Evolutionary conservation across 345 rosid species (phyloP).

Genomic region (Hibiscus syriacus): DNA sequence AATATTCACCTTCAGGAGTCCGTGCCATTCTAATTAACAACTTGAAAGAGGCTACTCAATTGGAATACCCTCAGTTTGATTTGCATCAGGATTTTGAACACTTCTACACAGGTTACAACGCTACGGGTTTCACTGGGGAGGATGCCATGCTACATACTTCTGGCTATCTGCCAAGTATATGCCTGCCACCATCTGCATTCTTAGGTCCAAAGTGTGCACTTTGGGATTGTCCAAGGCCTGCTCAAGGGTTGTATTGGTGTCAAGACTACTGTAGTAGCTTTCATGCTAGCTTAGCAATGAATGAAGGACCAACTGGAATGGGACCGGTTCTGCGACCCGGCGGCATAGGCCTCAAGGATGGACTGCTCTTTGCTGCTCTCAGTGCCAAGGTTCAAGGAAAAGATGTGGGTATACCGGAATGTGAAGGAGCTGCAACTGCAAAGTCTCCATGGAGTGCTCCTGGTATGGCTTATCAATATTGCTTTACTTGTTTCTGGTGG

Average conservation of each 20-base stretch:
- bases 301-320: slow-evolving; percentile 94
- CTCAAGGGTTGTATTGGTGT: slow-evolving; percentile 79
- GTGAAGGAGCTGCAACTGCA: slow-evolving; percentile 98
- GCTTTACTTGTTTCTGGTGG: slow-evolving; percentile 2
- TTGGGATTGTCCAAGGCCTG: slow-evolving; percentile 98
- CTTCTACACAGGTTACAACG: slow-evolving; percentile 28
- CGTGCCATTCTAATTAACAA: slow-evolving; percentile 23
- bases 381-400: slow-evolving; percentile 74
- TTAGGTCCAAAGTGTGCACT: slow-evolving; percentile 96
- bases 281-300: slow-evolving; percentile 73
- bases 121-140: slow-evolving; percentile 42
- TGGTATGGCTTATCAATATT: slow-evolving; percentile 36
- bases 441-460: slow-evolving; percentile 99
- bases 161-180: slow-evolving; percentile 52
- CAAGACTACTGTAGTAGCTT: slow-evolving; percentile 90
- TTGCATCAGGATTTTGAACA: slow-evolving; percentile 61
- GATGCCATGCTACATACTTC: slow-evolving; percentile 46
- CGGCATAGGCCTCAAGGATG: slow-evolving; percentile 86
- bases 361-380: slow-evolving; percentile 80
- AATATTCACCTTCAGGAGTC: slow-evolving; percentile 37
- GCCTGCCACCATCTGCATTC: slow-evolving; percentile 87
- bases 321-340: slow-evolving; percentile 85
- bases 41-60: slow-evolving; percentile 35
- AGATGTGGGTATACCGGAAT: slow-evolving; percentile 93
- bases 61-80: slow-evolving; percentile 65